phyloP scores from a whole-genome alignment of 306 rosid species.

The Aeschynomene evenia region DNA sequence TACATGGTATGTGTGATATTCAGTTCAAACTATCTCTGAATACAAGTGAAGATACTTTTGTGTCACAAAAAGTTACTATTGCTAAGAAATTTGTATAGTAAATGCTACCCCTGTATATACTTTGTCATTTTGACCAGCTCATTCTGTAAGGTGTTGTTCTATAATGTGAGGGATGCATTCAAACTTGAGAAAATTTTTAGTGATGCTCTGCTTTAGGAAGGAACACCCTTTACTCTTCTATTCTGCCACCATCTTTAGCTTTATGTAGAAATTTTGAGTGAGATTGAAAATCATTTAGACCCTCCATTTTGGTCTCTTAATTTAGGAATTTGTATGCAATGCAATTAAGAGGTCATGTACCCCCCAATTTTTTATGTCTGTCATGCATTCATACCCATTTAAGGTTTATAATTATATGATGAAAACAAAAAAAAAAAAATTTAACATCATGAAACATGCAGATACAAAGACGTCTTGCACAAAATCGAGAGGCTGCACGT shows the following conservation, averaged over 20 bases:
- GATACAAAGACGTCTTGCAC: conserved; percentile 94
- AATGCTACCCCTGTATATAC: background rate
- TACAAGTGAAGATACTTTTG: background rate
- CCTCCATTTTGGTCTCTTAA: conserved; percentile 4
- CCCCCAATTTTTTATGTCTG: conserved; percentile 10
- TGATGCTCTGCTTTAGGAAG: background rate
- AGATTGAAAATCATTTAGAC: conserved; percentile 17
- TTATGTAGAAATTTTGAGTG: conserved; percentile 20
- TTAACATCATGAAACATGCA: conserved; percentile 43
- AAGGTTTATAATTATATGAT: background rate
- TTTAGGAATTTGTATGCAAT: background rate
- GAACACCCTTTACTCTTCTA: background rate
- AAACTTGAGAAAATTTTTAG: background rate
- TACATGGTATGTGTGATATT: background rate
- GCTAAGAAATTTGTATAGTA: background rate
- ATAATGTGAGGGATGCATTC: background rate
- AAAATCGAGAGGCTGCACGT: conserved; percentile 98
- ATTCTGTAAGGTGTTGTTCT: background rate
- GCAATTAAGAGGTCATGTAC: background rate
- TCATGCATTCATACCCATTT: conserved; percentile 6
- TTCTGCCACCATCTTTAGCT: conserved; percentile 11
- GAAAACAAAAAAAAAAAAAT: background rate
- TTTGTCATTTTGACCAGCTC: background rate
- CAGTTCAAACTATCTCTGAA: background rate
- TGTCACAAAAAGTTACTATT: background rate